Evolutionary conservation across 2,329 filamentous ascomycete species (phyloP).

Genomic region (Botryotinia narcissicola): DNA sequence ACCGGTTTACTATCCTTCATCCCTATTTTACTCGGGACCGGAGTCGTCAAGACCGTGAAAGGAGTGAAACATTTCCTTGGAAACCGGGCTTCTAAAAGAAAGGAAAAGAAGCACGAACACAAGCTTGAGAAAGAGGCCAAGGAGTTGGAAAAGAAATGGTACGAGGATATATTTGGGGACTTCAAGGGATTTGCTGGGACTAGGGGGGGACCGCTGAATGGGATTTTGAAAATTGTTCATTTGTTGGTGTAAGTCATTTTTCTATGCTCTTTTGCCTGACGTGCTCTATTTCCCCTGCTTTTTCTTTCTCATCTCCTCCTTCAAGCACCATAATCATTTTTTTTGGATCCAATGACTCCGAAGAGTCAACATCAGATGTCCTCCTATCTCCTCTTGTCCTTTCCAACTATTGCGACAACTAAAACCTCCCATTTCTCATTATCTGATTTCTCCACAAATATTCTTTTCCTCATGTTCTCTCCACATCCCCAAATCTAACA

Average conservation of each 20-base stretch:
- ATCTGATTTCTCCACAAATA: no score
- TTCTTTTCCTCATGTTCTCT: not conserved
- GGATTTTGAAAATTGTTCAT: conserved; percentile 36
- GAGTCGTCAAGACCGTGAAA: conserved; percentile 18
- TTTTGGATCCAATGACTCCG: not conserved
- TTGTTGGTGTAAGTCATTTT: conserved; percentile 33
- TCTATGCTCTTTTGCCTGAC: not conserved
- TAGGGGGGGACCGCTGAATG: conserved; percentile 33
- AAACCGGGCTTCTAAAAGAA: not conserved
- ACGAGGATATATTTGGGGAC: conserved; percentile 30
- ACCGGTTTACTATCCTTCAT: conserved; percentile 30
- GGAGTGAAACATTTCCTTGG: conserved; percentile 14
- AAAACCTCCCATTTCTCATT: not conserved
- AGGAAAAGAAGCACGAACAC: not conserved
- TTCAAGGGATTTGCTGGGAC: conserved; percentile 33
- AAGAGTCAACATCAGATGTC: not conserved
- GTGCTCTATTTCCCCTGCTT: not conserved
- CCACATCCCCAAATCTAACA: not conserved
- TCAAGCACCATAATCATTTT: not conserved
- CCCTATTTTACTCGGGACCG: conserved; percentile 29
- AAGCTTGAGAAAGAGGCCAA: not conserved
- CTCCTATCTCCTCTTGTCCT: not conserved
- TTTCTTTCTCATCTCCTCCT: not conserved
- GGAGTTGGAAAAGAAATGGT: conserved; percentile 24
- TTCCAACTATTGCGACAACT: not conserved